phyloP scores from a whole-genome alignment of 1,284 basidiomycete genomes.

The Malassezia yamatoensis region DNA sequence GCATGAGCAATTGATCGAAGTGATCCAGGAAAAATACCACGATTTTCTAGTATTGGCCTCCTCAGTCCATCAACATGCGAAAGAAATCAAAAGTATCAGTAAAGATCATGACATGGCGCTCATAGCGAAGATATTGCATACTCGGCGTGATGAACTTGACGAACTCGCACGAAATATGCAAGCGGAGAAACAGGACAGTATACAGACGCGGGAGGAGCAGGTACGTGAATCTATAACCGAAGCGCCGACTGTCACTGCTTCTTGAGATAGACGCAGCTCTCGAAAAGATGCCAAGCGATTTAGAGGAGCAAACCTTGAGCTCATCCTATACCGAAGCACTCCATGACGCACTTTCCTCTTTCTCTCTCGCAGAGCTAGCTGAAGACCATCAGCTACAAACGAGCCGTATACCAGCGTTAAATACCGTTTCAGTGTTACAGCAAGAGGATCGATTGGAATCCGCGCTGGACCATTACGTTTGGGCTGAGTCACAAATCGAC shows the following conservation, averaged over 20 bases:
- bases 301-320: not conserved
- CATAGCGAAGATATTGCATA: not conserved
- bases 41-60: constrained; percentile 88
- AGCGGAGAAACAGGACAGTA: not conserved
- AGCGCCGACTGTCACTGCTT: not conserved
- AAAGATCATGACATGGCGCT: not conserved
- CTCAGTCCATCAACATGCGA: constrained; percentile 51
- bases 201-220: not conserved
- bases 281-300: not conserved
- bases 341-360: not conserved
- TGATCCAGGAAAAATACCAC: constrained; percentile 96
- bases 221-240: not conserved
- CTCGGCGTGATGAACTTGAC: not conserved
- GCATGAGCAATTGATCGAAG: constrained; percentile 80
- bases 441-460: not conserved
- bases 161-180: not conserved
- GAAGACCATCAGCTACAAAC: not conserved
- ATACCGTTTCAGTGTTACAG: too few relatives aligned
- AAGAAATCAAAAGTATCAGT: not conserved
- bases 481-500: not conserved
- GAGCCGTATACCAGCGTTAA: not conserved
- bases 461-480: not conserved
- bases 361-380: not conserved
- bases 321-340: not conserved
- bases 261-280: constrained; percentile 8